Base-by-base conservation (phyloP, 306 rosid genomes). In the Gynostemma pentaphyllum region DNA sequence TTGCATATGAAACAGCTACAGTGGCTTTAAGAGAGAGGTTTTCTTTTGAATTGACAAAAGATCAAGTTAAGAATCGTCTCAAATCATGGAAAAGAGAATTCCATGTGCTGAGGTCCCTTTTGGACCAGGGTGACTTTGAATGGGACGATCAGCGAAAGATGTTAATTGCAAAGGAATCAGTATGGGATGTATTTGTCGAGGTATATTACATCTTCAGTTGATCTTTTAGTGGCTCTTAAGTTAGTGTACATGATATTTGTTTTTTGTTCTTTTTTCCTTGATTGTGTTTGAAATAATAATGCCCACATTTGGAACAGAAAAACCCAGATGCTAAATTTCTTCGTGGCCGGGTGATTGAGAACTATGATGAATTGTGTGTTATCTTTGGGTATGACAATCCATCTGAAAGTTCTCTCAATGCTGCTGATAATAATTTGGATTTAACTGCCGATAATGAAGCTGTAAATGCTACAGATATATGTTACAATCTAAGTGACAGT, bases 321-420 rank as follows among this genome's bases (percentile, higher is more conserved):
- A 78, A 75, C 72, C 77, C 81, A 26, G 81, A 81, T 64, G 83
- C 81, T 75, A 82, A 78, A 56, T 30, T 72, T 59, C 81, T 78
- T 32, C 72, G 79, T 72, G 83, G 83, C 45, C 78, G 76, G 41
- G 60, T 70, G 57, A 78, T 81, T 40, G 74, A 75, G 53, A 82
- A 82, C 78, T 79, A 60, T 28, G 28, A 78, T 36, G 83, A 82
- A 68, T 63, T 78, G 68, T 64, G 77, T 74, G 64, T 79, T 61
- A 76, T 82, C 45, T 49, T 76, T 36, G 81, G 83, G 42, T 71
- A 71, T 55, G 34, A 45, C 63, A 75, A 78, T 65, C 87, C 83
- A 64, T 71, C 75, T 19, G 75, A 62, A 59, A 66, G 63, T 56
- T 73, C 72, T 24, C 48, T 61, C 40, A 47, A 48, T 68, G 68